phyloP scores from a whole-genome alignment of 73 alveolate genomes.

The Halteria grandinella region DNA sequence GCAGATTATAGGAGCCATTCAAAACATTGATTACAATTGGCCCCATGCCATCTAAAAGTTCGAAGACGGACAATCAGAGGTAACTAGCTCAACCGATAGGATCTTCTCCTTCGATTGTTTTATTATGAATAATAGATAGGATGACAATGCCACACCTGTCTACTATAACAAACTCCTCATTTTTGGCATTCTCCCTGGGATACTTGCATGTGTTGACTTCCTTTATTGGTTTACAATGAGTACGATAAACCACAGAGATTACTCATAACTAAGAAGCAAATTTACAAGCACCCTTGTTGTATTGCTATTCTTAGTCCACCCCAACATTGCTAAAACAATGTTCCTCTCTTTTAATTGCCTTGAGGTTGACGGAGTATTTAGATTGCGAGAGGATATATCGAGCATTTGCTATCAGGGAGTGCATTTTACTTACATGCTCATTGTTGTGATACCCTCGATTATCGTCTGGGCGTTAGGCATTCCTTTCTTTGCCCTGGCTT shows the following conservation, averaged over 20 bases:
- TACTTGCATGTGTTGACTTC: too few species aligned
- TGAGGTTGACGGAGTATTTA: slow-evolving; percentile 35
- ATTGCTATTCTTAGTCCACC: slow-evolving; percentile 66
- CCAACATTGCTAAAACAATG: slow-evolving; percentile 60
- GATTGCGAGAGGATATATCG: slow-evolving; percentile 33
- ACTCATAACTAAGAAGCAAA: too few species aligned
- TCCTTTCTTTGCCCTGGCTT: slow-evolving; percentile 48
- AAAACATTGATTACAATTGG: slow-evolving; percentile 56
- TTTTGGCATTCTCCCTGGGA: too few species aligned
- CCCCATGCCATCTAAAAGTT: slow-evolving; percentile 26
- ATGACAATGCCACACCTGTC: background rate
- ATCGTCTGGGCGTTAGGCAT: slow-evolving; percentile 70
- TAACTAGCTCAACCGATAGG: slow-evolving; percentile 34
- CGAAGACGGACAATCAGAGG: background rate
- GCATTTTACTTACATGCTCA: slow-evolving; percentile 29
- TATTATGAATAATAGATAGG: too few species aligned
- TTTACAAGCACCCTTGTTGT: slow-evolving; percentile 51
- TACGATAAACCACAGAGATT: too few species aligned
- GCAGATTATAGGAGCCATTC: slow-evolving; percentile 43
- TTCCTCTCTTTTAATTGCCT: slow-evolving; percentile 57
- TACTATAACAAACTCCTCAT: too few species aligned
- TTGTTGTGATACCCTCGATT: slow-evolving; percentile 55
- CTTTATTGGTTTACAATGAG: too few species aligned
- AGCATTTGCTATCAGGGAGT: slow-evolving; percentile 42
- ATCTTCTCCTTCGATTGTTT: slow-evolving; percentile 66